These are phyloP conservation scores for Wickerhamiella azymoides DNA, from an alignment of 805 yeast genomes.

Conservation along the genomic window DNA sequence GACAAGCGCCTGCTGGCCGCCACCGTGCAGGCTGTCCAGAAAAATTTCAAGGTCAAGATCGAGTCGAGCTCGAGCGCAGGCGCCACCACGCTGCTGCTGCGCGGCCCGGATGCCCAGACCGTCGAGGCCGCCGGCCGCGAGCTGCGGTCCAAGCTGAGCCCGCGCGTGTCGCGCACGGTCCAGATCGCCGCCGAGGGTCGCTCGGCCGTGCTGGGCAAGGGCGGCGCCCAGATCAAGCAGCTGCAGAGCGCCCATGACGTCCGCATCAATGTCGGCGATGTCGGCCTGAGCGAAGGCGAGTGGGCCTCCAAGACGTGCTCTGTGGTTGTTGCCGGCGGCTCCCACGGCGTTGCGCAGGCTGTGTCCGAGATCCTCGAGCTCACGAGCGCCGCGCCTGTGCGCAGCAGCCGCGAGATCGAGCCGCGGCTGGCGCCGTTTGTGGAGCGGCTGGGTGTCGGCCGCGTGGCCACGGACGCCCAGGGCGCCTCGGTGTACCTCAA, in stretches of 20 bases:
- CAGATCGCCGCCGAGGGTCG: constrained; percentile 14
- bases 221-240: constrained; percentile 13
- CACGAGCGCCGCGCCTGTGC: no score
- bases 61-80: constrained; percentile 13
- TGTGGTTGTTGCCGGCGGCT: constrained; percentile 67
- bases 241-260: constrained; percentile 8
- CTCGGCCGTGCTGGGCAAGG: constrained; percentile 15
- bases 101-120: constrained; percentile 10
- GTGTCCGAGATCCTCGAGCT: constrained; percentile 42
- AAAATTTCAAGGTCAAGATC: constrained; percentile 9
- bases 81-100: constrained; percentile 14
- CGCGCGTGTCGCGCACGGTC: constrained; percentile 7
- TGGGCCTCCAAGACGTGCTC: constrained; percentile 29
- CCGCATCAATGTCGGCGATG: constrained; percentile 8
- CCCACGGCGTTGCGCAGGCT: constrained; percentile 68
- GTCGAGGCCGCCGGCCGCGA: constrained; percentile 9
- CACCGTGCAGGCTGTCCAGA: constrained; percentile 4
- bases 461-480: neutral
- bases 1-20: neutral
- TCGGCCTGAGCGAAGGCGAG: neutral
- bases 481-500: constrained; percentile 9
- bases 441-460: neutral
- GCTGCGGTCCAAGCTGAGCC: constrained; percentile 11
- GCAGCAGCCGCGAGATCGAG: no score
- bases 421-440: neutral